Evolutionary conservation across 805 yeast genomes (phyloP).

Genomic region (Kazachstania taianensis): DNA sequence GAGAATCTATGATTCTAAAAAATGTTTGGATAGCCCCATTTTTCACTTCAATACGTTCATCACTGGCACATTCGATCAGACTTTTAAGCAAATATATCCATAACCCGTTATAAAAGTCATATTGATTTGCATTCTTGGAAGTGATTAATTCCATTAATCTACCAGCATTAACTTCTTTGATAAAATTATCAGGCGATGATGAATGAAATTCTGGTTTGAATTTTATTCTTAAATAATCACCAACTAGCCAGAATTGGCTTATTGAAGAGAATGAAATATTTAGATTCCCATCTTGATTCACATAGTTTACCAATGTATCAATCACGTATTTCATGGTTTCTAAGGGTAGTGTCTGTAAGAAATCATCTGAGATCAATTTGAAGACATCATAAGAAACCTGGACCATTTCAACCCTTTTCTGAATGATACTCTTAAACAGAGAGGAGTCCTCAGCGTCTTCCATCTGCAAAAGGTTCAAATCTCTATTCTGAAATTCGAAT

Average conservation of each 20-base stretch:
- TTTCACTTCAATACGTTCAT: conserved; percentile 66
- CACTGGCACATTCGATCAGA: conserved; percentile 54
- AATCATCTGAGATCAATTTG: conserved; percentile 78
- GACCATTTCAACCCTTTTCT: conserved; percentile 42
- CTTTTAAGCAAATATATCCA: conserved; percentile 58
- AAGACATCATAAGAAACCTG: conserved; percentile 68
- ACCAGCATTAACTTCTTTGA: conserved; percentile 6
- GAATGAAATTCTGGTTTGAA: conserved; percentile 2
- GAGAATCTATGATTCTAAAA: conserved; percentile 69
- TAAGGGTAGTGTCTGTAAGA: conserved; percentile 60
- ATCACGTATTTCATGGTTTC: conserved; percentile 54
- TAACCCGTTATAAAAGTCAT: conserved; percentile 32
- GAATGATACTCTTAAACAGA: conserved; percentile 30
- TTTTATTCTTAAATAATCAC: conserved; percentile 52
- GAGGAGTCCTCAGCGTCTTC: conserved; percentile 23
- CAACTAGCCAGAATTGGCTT: conserved; percentile 84
- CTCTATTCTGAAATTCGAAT: conserved; percentile 34
- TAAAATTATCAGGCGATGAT: not conserved
- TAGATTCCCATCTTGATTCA: conserved; percentile 59
- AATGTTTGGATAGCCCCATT: conserved; percentile 87
- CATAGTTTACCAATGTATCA: conserved; percentile 63
- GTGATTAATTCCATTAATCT: conserved; percentile 25
- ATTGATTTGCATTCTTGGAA: conserved; percentile 9
- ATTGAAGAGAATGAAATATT: conserved; percentile 87
- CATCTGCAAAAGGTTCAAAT: conserved; percentile 16